Percentiles rank a stretch among this genome's conserved stretches.
These are phyloP conservation scores for Trichoderma polysporum DNA, from an alignment of 2,329 filamentous ascomycete genomes.

Conservation along the genomic window DNA sequence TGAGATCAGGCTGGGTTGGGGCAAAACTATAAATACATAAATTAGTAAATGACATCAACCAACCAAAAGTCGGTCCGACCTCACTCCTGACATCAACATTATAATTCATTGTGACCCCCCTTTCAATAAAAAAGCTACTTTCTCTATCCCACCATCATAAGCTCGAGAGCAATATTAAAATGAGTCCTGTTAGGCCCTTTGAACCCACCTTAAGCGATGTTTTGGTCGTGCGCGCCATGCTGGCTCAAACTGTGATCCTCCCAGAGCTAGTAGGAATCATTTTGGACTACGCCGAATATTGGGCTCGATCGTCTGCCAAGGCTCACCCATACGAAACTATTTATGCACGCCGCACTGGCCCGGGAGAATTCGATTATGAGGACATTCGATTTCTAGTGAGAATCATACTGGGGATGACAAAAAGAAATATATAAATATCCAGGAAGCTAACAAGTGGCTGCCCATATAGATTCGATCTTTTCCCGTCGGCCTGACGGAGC, in stretches of 20 bases:
- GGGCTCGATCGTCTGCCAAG: constrained; percentile 49
- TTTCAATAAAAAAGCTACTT: no score
- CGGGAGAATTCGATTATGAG: not conserved
- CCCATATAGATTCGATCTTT: constrained; percentile 8
- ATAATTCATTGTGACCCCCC: not conserved
- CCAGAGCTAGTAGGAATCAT: constrained; percentile 56
- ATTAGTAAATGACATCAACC: not conserved
- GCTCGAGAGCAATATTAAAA: not conserved
- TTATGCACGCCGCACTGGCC: not conserved
- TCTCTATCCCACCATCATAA: not conserved
- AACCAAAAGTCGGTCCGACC: no score
- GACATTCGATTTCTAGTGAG: constrained; percentile 9
- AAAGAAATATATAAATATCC: not conserved
- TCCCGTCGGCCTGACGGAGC: constrained; percentile 9
- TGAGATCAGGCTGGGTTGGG: no score
- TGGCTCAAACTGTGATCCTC: constrained; percentile 49
- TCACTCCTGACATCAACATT: not conserved
- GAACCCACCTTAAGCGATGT: constrained; percentile 50
- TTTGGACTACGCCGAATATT: constrained; percentile 62
- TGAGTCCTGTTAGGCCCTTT: constrained; percentile 17
- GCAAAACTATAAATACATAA: no score
- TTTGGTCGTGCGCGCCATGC: constrained; percentile 46
- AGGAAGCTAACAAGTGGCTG: not conserved
- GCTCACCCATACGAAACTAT: constrained; percentile 25
- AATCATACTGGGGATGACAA: not conserved